Evolutionary conservation across 306 rosid species (phyloP), one percentile per base, ranked within the genome.

Genomic region (Sphenostylis stenocarpa): DNA sequence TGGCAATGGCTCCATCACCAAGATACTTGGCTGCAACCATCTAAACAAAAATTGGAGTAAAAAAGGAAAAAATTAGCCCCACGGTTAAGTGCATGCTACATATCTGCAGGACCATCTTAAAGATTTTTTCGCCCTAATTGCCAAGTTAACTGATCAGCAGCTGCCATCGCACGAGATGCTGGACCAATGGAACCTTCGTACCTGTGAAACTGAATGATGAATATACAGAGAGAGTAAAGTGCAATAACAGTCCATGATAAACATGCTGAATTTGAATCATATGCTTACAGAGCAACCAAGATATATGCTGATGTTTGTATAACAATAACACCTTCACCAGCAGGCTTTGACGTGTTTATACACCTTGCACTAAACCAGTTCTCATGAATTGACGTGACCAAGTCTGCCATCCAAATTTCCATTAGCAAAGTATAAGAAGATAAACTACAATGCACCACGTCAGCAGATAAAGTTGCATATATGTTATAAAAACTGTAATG

Each of bases 281-380:
- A 73, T 61, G 67, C 97, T 94, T 88, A 94, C 98, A 90, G 64
- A 31, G 95, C 91, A 78, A 94, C 90, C 76, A 94, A 84, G 76
- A 94, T 77, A 79, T 86, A 94, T n/a, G 96, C 84, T 43, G 93
- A 79, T 62, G 97, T 90, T 82, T 89, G 98, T 73, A 94, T 87
- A 26, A 94, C 80, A 38, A 94, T 85, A 57, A 88, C 97, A 43
- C 98, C 98, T 87, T 94, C 98, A 47, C 97, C 98, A 52, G 89
- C 91, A 78, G 94, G 90, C 73, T 89, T 91, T 83, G 91, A 89
- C 28, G 97, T 94, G 91, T 92, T 94, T 84, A 90, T 76, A 86
- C 97, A 91, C 94, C 98, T 91, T 64, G 94, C 98, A 81, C 91
- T 76, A 67, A 91, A 88, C 98, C 96, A 94, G 65, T 81, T 90